Base-by-base conservation (phyloP, 345 rosid species). In the Salix caprea region DNA sequence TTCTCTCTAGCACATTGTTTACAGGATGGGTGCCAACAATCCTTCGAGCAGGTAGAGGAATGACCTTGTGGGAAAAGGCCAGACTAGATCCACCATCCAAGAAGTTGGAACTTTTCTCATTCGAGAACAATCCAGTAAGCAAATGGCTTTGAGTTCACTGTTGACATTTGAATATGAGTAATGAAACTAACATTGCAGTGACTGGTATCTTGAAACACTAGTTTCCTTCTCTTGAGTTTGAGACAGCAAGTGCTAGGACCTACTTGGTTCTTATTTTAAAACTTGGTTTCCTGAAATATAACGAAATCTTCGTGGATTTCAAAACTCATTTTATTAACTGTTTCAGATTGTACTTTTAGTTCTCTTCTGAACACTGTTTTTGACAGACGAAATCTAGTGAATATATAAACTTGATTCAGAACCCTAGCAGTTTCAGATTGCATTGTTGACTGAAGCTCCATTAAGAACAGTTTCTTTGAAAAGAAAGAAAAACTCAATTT, bases 11-110 rank as follows among this genome's bases (percentile, higher is more conserved):
- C 84, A 93, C 97, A 74, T 85, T 91, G 81, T 65, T 93, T 70
- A 91, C 94, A 0, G 96, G 97, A 77, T 93, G 97, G 97, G 86
- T 93, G 90, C 97, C 96, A 34, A 91, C 96, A 52, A 82, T 90
- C 86, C 87, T 91, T 70, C 87, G 97, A 78, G 96, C 96, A 12
- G 96, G 96, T 42, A 87, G 94, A 86, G 97, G 96, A 74, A 91
- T 90, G 94, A 85, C 85, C 54, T 69, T 90, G 24, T 90, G 94
- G 96, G 94, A 89, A 72, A 91, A 86, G 81, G 94, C 96, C 56
- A 71, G 71, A 67, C 36, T 18, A 44, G 86, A 86, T 24, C 82
- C 82, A 4, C 96, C 89, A 32, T 86, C 91, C 28, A 80, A 82
- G 84, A 87, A 85, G 87, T 80, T 91, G 73, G 89, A 91, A 83